Percentiles rank a stretch among this genome's conserved stretches.
phyloP scores from a whole-genome alignment of 148 eudicot species.

The Talinum fruticosum region DNA sequence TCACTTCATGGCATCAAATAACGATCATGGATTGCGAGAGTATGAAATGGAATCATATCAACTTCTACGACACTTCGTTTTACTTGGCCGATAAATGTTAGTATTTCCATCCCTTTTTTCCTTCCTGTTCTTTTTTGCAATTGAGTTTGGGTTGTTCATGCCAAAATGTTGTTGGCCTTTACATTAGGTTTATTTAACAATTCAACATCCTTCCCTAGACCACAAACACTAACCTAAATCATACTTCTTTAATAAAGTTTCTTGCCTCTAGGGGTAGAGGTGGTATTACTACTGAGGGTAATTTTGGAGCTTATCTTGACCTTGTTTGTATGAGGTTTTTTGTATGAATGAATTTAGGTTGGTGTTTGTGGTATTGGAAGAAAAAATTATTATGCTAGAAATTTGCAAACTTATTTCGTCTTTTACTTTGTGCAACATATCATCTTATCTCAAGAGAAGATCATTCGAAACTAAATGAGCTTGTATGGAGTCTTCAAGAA shows the following conservation, averaged over 20 bases:
- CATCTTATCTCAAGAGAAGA: constrained; percentile 88
- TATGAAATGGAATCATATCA: constrained; percentile 88
- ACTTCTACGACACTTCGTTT: constrained; percentile 59
- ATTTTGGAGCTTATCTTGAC: too few species aligned
- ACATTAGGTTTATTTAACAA: constrained; percentile 1
- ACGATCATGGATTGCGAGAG: constrained; percentile 74
- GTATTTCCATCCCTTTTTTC: constrained; percentile 25
- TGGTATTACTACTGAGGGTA: too few species aligned
- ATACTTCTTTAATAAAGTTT: too few species aligned
- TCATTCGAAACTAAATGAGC: constrained; percentile 80
- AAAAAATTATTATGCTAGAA: not conserved
- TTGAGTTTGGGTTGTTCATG: not conserved
- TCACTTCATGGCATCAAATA: constrained; percentile 75
- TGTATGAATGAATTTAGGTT: not conserved
- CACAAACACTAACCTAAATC: too few species aligned
- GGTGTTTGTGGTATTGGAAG: not conserved
- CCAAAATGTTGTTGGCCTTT: not conserved
- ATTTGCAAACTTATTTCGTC: not conserved
- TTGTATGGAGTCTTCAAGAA: constrained; percentile 63
- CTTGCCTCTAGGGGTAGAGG: too few species aligned
- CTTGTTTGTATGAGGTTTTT: too few species aligned
- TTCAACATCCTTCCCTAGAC: not conserved
- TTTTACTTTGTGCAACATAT: constrained; percentile 45
- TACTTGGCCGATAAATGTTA: constrained; percentile 96
- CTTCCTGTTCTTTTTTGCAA: too few species aligned